A percentile compares a stretch with the other conserved stretches of the same genome.
Conservation (phyloP, 1,139 yeast genomes). For the Kluyveromyces marxianus region DNA sequence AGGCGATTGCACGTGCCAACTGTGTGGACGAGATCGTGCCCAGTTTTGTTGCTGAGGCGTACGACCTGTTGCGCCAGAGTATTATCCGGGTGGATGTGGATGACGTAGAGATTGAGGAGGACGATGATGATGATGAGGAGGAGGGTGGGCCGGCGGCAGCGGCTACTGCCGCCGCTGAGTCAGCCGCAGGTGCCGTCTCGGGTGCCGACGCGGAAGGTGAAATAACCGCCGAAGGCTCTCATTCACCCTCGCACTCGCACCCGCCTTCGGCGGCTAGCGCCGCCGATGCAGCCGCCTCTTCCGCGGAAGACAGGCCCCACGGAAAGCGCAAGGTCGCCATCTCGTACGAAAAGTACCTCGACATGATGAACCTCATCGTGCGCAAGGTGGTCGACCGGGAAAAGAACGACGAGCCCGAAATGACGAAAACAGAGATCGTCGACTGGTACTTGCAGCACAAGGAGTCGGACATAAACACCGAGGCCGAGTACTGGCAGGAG, state of each 20-base stretch:
- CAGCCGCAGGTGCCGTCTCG: no score
- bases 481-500: constrained; percentile 65
- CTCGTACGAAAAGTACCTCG: constrained; percentile 78
- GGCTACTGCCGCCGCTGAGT: background rate
- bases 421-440: constrained; percentile 61
- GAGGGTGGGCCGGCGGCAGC: background rate
- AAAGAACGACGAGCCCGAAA: constrained; percentile 47
- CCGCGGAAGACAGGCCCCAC: background rate
- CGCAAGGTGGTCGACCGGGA: constrained; percentile 55
- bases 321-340: constrained; percentile 42
- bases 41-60: constrained; percentile 87
- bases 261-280: background rate
- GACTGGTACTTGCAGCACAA: constrained; percentile 76
- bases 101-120: constrained; percentile 69
- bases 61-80: constrained; percentile 80
- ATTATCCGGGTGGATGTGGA: constrained; percentile 93
- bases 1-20: constrained; percentile 96
- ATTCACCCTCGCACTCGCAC: background rate
- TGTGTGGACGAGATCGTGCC: constrained; percentile 88
- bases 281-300: background rate
- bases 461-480: constrained; percentile 65
- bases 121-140: constrained; percentile 14
- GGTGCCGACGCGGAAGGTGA: no score
- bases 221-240: background rate
- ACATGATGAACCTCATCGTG: constrained; percentile 76